Base-by-base conservation (phyloP, 2,329 filamentous ascomycete genomes). In the Apiospora phragmitis region DNA sequence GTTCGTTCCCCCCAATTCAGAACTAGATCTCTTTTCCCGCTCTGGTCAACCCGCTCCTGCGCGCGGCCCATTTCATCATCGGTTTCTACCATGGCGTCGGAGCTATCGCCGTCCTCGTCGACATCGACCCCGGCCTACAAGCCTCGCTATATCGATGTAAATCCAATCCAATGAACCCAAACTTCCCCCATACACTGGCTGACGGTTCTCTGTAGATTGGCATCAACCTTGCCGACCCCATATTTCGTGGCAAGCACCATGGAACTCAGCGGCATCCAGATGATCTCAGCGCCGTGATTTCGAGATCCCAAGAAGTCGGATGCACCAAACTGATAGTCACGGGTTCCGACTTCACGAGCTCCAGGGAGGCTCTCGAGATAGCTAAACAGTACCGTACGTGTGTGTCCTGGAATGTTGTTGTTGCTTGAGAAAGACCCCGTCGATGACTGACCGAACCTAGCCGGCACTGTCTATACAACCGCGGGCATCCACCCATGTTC, bases 401-500 rank as follows among this genome's bases (percentile, higher is more conserved):
- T 83, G 29, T 32, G 1, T 35, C 45, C 26, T 42, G 32, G 43
- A 55, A 32, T 67, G n/a, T 41, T 29, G 7, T n/a, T 21, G 38
- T n/a, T 21, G 47, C 24, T 11, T 35, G 51, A 35, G 3, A 62
- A 35, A 11, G 32, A n/a, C n/a, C 47, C 18, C 29, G 6, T 62
- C 12, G 49, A 67, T 55, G 67, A 32, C 70, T 68, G 32, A 51
- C 43, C 18, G 43, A 41, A 16, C 32, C 65, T 69, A 94, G 93
- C 94, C 29, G 92, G 92, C 26, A 88, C 90, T 43, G 94, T 97
- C 77, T 99, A 94, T 81, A 91, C 93, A 29, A 99, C 96, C 1
- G 91, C 97, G 12, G 96, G 96, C 73, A 94, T 99, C 59, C 96
- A 99, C 80, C 96, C 96, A 18, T 99, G 96, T 82, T 92, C 90